Percentiles rank a stretch among this genome's conserved stretches.
Conservation (phyloP, 345 rosid genomes). For the Pelargonium nanum region DNA sequence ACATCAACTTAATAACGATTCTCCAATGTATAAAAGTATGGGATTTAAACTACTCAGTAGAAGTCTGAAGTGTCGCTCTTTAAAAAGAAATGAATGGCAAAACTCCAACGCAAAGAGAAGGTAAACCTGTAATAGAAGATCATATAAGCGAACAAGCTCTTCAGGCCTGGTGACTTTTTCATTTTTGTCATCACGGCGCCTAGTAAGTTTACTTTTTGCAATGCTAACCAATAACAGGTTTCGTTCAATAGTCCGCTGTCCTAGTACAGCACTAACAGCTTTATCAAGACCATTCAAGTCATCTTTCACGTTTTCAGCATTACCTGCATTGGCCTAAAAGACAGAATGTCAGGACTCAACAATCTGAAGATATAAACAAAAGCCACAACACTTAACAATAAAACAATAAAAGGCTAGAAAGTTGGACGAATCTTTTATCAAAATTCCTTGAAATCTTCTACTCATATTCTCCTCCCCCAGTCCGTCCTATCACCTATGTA, state of each 20-base stretch:
- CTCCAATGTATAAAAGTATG: constrained; percentile 5
- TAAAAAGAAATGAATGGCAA: constrained; percentile 5
- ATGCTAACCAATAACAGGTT: constrained; percentile 80
- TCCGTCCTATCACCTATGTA: too few relatives aligned
- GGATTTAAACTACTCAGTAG: neutral
- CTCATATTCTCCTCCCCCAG: too few relatives aligned
- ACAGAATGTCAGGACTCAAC: constrained; percentile 13
- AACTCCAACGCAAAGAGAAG: constrained; percentile 5
- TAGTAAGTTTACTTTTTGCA: constrained; percentile 77
- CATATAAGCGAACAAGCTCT: constrained; percentile 92
- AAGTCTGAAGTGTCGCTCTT: constrained; percentile 7
- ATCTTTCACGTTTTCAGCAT: constrained; percentile 83
- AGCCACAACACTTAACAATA: too few relatives aligned
- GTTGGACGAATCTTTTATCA: too few relatives aligned
- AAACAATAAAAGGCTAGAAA: too few relatives aligned
- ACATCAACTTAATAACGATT: constrained; percentile 8
- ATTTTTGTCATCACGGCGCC: constrained; percentile 76
- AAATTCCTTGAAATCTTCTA: too few relatives aligned
- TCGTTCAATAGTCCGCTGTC: constrained; percentile 87
- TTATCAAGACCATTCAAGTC: constrained; percentile 92
- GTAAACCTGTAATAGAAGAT: constrained; percentile 82
- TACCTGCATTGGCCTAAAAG: constrained; percentile 80
- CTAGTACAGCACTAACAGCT: constrained; percentile 87
- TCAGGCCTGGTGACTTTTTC: constrained; percentile 88
- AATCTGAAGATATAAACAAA: constrained; percentile 4